Evolutionary conservation across 805 yeast genomes (phyloP).

Genomic region (Sugiyamaella boreocaroliniensis): DNA sequence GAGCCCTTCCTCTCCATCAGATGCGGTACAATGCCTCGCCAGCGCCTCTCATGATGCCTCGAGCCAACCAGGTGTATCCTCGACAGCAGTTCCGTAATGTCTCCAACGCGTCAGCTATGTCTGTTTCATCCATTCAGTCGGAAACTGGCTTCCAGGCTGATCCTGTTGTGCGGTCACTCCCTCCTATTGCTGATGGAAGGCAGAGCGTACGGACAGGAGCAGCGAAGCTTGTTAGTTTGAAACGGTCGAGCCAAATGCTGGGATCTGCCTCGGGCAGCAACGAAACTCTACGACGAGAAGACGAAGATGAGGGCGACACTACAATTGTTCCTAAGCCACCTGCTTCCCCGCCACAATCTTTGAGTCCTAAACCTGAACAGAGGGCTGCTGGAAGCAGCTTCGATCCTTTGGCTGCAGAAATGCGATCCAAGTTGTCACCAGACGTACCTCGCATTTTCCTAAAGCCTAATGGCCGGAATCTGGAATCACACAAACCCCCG

Average conservation of each 20-base stretch:
- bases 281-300: not conserved
- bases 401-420: not conserved
- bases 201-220: not conserved
- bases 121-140: conserved; percentile 14
- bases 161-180: not conserved
- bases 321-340: not conserved
- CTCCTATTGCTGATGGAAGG: not conserved
- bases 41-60: not conserved
- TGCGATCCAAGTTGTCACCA: not conserved
- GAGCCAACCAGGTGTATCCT: not conserved
- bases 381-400: not conserved
- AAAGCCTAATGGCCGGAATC: not conserved
- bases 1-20: not conserved
- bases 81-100: conserved; percentile 3
- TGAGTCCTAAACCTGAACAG: not conserved
- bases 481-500: not conserved
- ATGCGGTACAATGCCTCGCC: not conserved
- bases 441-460: not conserved
- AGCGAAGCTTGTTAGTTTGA: not conserved
- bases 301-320: not conserved
- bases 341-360: not conserved
- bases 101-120: conserved; percentile 1
- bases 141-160: conserved; percentile 10
- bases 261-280: not conserved
- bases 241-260: not conserved